A percentile compares a stretch with the other conserved stretches of the same genome.
Evolutionary conservation across 176 grass and related monocot genomes (phyloP).

Genomic region (Lolium multiflorum): DNA sequence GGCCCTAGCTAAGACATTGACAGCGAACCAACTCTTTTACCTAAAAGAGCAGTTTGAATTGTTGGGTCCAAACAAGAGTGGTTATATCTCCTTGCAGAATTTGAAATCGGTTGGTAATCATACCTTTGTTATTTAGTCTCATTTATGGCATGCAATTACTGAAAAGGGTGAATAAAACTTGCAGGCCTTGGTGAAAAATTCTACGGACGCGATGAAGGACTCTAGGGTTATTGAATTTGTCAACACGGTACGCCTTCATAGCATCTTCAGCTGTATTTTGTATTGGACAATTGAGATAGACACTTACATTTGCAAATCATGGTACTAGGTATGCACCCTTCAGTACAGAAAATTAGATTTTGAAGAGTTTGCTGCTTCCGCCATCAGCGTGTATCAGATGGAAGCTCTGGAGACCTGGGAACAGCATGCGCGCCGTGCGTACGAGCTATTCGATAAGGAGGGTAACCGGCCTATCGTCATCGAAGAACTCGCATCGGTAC

Average conservation of each 20-base stretch:
- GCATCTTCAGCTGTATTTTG: background rate
- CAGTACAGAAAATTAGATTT: conserved; percentile 99
- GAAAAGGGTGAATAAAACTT: conserved; percentile 32
- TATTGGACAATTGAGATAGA: background rate
- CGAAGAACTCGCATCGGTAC: conserved; percentile 97
- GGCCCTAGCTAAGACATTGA: conserved; percentile 97
- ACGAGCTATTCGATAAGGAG: conserved; percentile 96
- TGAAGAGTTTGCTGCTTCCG: conserved; percentile 91
- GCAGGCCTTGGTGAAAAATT: conserved; percentile 88
- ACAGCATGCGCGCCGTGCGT: conserved; percentile 79
- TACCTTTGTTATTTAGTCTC: conserved; percentile 11
- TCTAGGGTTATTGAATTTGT: conserved; percentile 97
- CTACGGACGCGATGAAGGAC: conserved; percentile 96
- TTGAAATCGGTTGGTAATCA: conserved; percentile 79
- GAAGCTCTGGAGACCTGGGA: conserved; percentile 98
- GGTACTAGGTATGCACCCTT: conserved; percentile 91
- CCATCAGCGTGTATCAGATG: conserved; percentile 96
- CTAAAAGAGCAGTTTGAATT: conserved; percentile 91
- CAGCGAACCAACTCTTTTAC: conserved; percentile 80
- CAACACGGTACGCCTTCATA: conserved; percentile 60
- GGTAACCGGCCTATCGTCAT: conserved; percentile 99
- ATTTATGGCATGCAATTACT: conserved; percentile 22
- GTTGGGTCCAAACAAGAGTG: conserved; percentile 87
- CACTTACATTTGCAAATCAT: conserved; percentile 18
- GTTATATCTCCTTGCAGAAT: conserved; percentile 94